Conservation (phyloP, 1,284 basidiomycete species). For the Pseudozyma flocculosa region DNA sequence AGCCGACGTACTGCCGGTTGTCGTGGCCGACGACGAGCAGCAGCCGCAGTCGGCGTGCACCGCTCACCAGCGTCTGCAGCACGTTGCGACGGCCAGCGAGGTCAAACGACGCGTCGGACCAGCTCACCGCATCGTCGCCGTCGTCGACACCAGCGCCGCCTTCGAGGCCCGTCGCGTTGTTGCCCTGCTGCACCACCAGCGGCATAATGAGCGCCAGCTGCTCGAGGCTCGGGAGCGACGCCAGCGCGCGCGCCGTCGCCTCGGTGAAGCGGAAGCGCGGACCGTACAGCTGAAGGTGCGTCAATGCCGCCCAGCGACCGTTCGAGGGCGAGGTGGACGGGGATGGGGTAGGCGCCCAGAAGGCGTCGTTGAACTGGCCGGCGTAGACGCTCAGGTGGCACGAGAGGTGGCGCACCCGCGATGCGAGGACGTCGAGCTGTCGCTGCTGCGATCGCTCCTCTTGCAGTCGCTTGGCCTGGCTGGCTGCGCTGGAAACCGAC, state of each 20-base stretch:
- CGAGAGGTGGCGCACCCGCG: slow-evolving; percentile 1
- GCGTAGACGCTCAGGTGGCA: slow-evolving; percentile 21
- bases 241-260: neutral
- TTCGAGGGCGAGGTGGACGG: neutral
- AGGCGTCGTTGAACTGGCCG: slow-evolving; percentile 10
- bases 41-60: slow-evolving; percentile 3
- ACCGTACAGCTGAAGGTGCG: slow-evolving; percentile 21
- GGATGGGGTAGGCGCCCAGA: too few species aligned
- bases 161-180: neutral
- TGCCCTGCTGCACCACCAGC: slow-evolving; percentile 7
- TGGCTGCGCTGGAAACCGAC: too few species aligned
- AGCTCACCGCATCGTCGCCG: neutral
- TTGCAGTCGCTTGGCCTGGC: too few species aligned
- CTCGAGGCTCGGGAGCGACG: slow-evolving; percentile 6
- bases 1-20: slow-evolving; percentile 20
- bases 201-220: slow-evolving; percentile 16
- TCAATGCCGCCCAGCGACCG: slow-evolving; percentile 8
- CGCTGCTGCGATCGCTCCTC: too few species aligned
- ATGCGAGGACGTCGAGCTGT: neutral
- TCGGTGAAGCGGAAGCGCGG: slow-evolving; percentile 15
- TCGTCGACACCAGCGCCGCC: too few species aligned
- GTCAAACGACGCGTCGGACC: too few species aligned
- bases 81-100: slow-evolving; percentile 9
- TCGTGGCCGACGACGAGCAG: slow-evolving; percentile 21
- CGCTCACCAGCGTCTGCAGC: slow-evolving; percentile 17